These are phyloP conservation scores for Beauveria pseudobassiana DNA, from an alignment of 2,329 filamentous ascomycete genomes.

Conservation along the genomic window DNA sequence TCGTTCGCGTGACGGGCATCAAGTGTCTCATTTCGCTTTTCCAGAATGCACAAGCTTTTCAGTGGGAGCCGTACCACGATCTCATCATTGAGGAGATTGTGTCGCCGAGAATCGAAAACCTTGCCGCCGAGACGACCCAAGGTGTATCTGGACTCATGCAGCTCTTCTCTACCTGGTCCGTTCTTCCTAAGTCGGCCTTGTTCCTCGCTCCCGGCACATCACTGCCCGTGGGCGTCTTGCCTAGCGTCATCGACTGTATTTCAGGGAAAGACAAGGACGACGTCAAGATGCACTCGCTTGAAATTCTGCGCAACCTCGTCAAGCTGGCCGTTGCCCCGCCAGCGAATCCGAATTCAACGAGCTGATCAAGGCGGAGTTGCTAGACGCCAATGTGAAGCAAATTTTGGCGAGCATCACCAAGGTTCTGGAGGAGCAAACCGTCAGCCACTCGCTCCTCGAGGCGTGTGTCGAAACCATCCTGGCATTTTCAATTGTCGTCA, in stretches of 20 bases:
- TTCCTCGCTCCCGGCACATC: constrained; percentile 48
- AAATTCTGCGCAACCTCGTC: constrained; percentile 65
- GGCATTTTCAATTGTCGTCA: constrained; percentile 66
- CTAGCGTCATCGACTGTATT: constrained; percentile 65
- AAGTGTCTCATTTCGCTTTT: constrained; percentile 79
- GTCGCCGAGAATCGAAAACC: constrained; percentile 65
- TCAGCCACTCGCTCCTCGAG: constrained; percentile 69
- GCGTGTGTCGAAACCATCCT: constrained; percentile 73
- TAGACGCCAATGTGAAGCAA: constrained; percentile 49
- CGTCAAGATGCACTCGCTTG: constrained; percentile 75
- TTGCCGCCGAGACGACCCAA: constrained; percentile 81
- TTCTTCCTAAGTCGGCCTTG: constrained; percentile 54
- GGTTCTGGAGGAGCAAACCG: constrained; percentile 53
- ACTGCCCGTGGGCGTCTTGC: constrained; percentile 55
- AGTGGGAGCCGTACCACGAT: constrained; percentile 65
- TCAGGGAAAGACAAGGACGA: constrained; percentile 68
- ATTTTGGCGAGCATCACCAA: constrained; percentile 61
- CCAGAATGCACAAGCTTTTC: constrained; percentile 59
- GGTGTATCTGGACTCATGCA: constrained; percentile 77
- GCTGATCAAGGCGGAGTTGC: constrained; percentile 46
- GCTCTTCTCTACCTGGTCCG: constrained; percentile 75
- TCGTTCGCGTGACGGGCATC: constrained; percentile 63
- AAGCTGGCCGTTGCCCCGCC: constrained; percentile 48
- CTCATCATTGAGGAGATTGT: constrained; percentile 69
- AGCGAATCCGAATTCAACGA: constrained; percentile 50